Evolutionary conservation across 1,139 yeast genomes (phyloP).

Genomic region (Saccharomyces hybrid): DNA sequence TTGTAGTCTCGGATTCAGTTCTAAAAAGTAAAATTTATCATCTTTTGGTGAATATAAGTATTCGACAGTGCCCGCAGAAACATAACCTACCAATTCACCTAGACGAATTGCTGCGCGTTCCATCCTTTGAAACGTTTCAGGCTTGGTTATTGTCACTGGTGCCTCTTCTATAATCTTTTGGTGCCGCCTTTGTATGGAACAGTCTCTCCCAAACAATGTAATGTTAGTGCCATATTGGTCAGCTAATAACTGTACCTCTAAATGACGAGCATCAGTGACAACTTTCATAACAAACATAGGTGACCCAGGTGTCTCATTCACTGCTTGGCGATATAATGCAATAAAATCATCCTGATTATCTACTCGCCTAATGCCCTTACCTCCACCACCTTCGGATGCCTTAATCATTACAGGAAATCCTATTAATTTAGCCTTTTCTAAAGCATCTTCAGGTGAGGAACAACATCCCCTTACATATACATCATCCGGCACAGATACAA

Average conservation of each 20-base stretch:
- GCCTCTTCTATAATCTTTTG: conserved; percentile 96
- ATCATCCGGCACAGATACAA: conserved; percentile 82
- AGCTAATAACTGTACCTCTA: conserved; percentile 89
- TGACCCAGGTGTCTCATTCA: conserved; percentile 92
- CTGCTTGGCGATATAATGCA: conserved; percentile 74
- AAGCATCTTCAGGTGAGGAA: conserved; percentile 77
- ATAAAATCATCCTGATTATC: conserved; percentile 67
- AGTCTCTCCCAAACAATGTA: conserved; percentile 90
- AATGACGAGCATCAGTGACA: conserved; percentile 92
- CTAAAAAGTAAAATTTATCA: conserved; percentile 90
- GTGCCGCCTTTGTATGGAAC: conserved; percentile 96
- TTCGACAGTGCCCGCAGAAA: conserved; percentile 98
- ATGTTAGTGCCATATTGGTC: conserved; percentile 94
- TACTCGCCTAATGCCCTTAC: conserved; percentile 94
- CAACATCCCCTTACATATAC: conserved; percentile 86
- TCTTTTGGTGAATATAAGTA: conserved; percentile 85
- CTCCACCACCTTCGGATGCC: conserved; percentile 99
- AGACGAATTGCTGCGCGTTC: conserved; percentile 95
- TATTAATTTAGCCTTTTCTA: conserved; percentile 68
- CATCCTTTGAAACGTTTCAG: conserved; percentile 80
- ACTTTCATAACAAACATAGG: conserved; percentile 91
- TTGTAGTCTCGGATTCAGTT: conserved; percentile 94
- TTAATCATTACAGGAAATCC: conserved; percentile 97
- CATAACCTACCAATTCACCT: conserved; percentile 94
- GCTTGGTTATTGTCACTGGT: conserved; percentile 87